Evolutionary conservation across 129 eudicot genomes (phyloP).

Genomic region (Escallonia rubra): DNA sequence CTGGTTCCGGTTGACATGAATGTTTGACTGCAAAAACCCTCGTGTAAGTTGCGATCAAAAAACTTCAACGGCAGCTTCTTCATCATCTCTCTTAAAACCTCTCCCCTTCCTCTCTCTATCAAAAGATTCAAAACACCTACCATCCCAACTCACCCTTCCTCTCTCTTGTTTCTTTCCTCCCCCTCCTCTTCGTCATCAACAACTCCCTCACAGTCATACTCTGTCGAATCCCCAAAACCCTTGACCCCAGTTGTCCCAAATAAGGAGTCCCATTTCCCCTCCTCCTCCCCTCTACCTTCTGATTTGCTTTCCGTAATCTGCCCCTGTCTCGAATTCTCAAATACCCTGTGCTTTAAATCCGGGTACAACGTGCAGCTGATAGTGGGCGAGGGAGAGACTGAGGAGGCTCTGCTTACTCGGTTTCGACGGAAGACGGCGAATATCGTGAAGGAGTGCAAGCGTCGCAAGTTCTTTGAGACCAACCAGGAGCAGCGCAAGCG

Average conservation of each 20-base stretch:
- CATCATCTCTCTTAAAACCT: conserved; percentile 20
- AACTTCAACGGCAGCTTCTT: too few species aligned
- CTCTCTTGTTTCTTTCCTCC: background rate
- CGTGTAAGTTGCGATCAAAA: too few species aligned
- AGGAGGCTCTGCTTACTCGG: conserved; percentile 39
- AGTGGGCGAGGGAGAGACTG: conserved; percentile 38
- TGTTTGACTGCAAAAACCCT: too few species aligned
- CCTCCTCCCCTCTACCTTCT: background rate
- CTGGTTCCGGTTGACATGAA: too few species aligned
- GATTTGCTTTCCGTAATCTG: conserved; percentile 24
- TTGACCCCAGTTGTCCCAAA: conserved; percentile 12
- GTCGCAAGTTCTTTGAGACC: conserved; percentile 46
- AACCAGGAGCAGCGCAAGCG: conserved; percentile 60
- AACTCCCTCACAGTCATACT: background rate
- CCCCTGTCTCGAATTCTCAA: conserved; percentile 30
- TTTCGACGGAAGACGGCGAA: conserved; percentile 52
- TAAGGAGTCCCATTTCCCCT: background rate
- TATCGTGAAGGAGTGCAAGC: conserved; percentile 43
- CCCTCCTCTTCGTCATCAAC: conserved; percentile 7
- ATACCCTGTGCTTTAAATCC: conserved; percentile 37
- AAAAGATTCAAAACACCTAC: background rate
- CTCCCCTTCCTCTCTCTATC: conserved; percentile 36
- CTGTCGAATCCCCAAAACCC: conserved; percentile 16
- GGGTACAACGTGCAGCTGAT: conserved; percentile 56
- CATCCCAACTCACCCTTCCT: conserved; percentile 6